These are phyloP conservation scores for Colletotrichum musae DNA, from an alignment of 2,329 filamentous ascomycete species.

Conservation along the genomic window DNA sequence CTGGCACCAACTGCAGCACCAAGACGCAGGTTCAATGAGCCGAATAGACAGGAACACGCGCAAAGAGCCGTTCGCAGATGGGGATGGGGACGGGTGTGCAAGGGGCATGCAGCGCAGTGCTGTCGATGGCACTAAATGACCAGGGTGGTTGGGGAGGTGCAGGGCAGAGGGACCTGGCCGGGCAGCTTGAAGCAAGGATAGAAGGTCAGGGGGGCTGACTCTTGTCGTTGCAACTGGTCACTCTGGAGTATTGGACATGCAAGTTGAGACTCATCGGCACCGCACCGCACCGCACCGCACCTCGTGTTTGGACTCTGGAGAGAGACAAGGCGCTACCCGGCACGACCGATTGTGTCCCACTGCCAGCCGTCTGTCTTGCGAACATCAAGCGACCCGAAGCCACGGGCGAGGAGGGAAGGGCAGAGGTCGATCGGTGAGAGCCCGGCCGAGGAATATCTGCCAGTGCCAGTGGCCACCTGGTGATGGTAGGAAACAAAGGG, in stretches of 20 bases:
- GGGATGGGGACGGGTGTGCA: conserved; percentile 27
- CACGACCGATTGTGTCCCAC: not conserved
- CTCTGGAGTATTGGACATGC: conserved; percentile 2
- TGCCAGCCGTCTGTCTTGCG: not conserved
- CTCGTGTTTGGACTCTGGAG: conserved; percentile 4
- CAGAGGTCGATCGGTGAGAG: not conserved
- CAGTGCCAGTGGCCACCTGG: not conserved
- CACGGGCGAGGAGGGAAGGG: conserved; percentile 5
- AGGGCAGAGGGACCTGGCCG: conserved; percentile 7
- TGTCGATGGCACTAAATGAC: conserved; percentile 19
- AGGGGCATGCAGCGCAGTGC: conserved; percentile 33
- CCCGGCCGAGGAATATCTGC: not conserved
- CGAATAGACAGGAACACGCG: conserved; percentile 8
- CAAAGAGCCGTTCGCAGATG: conserved; percentile 22
- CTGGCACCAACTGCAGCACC: conserved; percentile 19
- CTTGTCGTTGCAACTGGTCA: conserved; percentile 19
- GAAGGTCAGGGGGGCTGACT: conserved; percentile 18
- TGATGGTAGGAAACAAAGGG: not conserved
- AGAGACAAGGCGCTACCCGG: not conserved
- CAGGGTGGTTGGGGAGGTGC: conserved; percentile 10
- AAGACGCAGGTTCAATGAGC: not conserved
- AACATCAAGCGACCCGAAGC: not conserved
- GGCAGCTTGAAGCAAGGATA: conserved; percentile 1
- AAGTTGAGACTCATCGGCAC: conserved; percentile 12
- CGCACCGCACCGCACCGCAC: not conserved